Evolutionary conservation across 305 asterid species (phyloP).

Genomic region (Fraxinus ornus): DNA sequence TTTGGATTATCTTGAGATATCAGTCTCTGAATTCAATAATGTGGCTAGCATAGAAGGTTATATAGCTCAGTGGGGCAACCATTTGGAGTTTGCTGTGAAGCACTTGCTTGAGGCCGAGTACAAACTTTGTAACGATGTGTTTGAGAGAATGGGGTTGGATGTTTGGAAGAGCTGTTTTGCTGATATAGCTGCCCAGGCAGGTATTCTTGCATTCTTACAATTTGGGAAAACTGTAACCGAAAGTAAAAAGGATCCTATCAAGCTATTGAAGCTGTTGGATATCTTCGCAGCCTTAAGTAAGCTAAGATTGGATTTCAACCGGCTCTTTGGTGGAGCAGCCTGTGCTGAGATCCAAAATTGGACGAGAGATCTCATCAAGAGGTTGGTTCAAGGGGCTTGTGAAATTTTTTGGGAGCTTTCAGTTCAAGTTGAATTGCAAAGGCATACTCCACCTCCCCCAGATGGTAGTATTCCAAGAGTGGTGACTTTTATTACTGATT

Average conservation of each 20-base stretch:
- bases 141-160: slow-evolving; percentile 77
- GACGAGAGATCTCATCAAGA: slow-evolving; percentile 80
- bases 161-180: slow-evolving; percentile 92
- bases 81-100: slow-evolving; percentile 91
- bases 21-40: slow-evolving; percentile 77
- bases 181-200: slow-evolving; percentile 81
- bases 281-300: slow-evolving; percentile 76
- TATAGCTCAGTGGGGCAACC: slow-evolving; percentile 83
- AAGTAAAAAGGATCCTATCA: slow-evolving; percentile 91
- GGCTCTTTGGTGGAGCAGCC: slow-evolving; percentile 85
- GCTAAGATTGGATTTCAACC: slow-evolving; percentile 78
- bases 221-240: slow-evolving; percentile 87
- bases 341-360: slow-evolving; percentile 82
- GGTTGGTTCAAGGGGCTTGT: slow-evolving; percentile 78
- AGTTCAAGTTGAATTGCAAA: slow-evolving; percentile 83
- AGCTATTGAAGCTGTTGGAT: slow-evolving; percentile 72
- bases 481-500: slow-evolving; percentile 76
- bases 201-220: slow-evolving; percentile 81
- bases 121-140: slow-evolving; percentile 74
- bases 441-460: slow-evolving; percentile 72
- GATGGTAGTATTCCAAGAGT: slow-evolving; percentile 84
- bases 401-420: slow-evolving; percentile 93
- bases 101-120: slow-evolving; percentile 89
- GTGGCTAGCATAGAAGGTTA: slow-evolving; percentile 83
- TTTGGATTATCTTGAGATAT: slow-evolving; percentile 90